Evolutionary conservation across 345 rosid species (phyloP).

Genomic region (Eucalyptus brandiana): DNA sequence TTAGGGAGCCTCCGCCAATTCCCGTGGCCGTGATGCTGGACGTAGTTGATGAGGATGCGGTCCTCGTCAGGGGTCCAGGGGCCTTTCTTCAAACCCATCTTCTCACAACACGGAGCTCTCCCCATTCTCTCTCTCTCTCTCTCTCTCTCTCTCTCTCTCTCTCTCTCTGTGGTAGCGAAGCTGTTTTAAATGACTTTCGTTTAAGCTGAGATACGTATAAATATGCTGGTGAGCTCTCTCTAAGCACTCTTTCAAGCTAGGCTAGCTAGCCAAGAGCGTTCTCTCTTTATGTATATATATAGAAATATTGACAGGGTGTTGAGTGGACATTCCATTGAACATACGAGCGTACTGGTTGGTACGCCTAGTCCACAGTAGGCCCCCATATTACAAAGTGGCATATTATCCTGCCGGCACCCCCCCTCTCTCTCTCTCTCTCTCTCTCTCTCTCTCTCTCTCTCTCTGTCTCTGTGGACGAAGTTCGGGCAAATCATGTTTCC

Average conservation of each 20-base stretch:
- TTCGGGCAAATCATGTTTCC: neutral
- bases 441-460: neutral
- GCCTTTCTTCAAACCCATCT: neutral
- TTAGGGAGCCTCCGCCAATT: neutral
- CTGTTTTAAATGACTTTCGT: neutral
- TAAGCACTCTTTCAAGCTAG: neutral
- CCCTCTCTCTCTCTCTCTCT: rapidly evolving
- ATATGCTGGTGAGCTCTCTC: neutral
- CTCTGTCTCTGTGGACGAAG: neutral
- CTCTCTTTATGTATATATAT: neutral
- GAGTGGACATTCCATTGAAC: neutral
- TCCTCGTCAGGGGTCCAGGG: neutral
- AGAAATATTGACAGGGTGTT: neutral
- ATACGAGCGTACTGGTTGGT: neutral
- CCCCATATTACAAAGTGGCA: neutral
- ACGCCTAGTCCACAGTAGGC: neutral
- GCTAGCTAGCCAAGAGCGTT: neutral
- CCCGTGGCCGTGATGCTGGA: neutral
- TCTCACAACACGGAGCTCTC: neutral
- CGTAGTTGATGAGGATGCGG: neutral
- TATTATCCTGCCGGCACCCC: neutral
- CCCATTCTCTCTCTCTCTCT: neutral
- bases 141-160: neutral
- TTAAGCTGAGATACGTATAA: neutral
- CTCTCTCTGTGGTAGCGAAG: neutral